These are phyloP conservation scores for Pezicula neosporulosa DNA, from an alignment of 2,329 filamentous ascomycete species.

Conservation along the genomic window DNA sequence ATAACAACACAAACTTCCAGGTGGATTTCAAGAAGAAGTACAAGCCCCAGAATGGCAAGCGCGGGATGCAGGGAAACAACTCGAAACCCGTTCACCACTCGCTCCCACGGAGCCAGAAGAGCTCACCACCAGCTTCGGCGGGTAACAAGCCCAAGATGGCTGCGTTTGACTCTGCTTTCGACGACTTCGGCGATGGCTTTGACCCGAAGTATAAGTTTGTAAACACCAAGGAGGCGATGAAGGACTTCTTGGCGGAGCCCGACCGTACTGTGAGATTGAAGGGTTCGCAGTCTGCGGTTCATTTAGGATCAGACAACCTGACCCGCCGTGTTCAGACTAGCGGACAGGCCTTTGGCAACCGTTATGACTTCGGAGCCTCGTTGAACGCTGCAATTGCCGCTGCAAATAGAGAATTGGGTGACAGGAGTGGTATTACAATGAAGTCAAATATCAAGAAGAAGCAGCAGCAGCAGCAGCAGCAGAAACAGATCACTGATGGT, in stretches of 20 bases:
- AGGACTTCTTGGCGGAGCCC: constrained; percentile 60
- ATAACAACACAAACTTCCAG: constrained; percentile 82
- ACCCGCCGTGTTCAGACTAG: constrained; percentile 46
- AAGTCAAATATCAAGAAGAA: constrained; percentile 25
- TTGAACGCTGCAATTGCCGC: constrained; percentile 77
- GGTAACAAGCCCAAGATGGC: constrained; percentile 45
- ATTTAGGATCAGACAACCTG: constrained; percentile 41
- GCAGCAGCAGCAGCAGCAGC: background rate
- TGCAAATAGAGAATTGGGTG: constrained; percentile 60
- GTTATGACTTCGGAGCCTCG: constrained; percentile 96
- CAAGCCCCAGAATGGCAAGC: constrained; percentile 57
- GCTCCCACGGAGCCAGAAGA: constrained; percentile 65
- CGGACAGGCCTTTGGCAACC: constrained; percentile 79
- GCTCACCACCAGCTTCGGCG: constrained; percentile 43
- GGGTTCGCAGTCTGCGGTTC: constrained; percentile 59
- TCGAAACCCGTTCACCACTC: constrained; percentile 48
- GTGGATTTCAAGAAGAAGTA: constrained; percentile 85
- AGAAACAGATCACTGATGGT: constrained; percentile 12
- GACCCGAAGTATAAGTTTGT: constrained; percentile 40
- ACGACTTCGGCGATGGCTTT: constrained; percentile 67
- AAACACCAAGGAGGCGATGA: constrained; percentile 55
- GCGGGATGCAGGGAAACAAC: constrained; percentile 44
- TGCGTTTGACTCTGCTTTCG: constrained; percentile 40
- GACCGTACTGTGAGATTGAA: constrained; percentile 65
- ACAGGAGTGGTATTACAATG: constrained; percentile 52